Evolutionary conservation across 2,329 filamentous ascomycete species (phyloP).

Genomic region (Talaromyces funiculosus): DNA sequence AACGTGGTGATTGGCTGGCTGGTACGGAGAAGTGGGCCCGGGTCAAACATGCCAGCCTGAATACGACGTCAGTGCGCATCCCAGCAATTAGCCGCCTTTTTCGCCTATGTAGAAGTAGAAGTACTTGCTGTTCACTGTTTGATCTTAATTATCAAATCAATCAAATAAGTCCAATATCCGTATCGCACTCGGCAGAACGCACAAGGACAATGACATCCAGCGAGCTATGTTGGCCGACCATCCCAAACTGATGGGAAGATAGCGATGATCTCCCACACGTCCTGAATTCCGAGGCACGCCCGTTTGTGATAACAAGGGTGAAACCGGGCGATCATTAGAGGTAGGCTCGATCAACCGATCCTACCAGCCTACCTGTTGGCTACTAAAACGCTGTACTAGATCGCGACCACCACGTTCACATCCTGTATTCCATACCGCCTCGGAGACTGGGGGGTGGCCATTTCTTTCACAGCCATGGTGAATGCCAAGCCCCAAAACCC

Average conservation of each 20-base stretch:
- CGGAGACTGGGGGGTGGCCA: not conserved
- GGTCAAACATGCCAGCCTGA: not conserved
- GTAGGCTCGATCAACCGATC: not conserved
- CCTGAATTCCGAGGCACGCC: not conserved
- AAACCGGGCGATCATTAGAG: not conserved
- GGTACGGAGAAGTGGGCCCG: not conserved
- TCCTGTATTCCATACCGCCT: not conserved
- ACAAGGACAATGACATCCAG: not conserved
- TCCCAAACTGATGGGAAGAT: not conserved
- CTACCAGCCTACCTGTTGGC: not conserved
- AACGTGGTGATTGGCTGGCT: not conserved
- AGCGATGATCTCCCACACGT: not conserved
- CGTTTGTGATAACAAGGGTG: not conserved
- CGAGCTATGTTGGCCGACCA: not conserved
- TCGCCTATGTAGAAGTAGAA: not conserved
- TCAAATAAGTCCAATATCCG: not conserved
- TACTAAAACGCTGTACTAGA: not conserved
- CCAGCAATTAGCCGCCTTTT: not conserved
- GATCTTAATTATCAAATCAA: not conserved
- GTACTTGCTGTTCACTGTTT: no score
- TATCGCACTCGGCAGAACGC: not conserved
- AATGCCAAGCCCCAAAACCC: not conserved
- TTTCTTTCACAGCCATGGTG: not conserved
- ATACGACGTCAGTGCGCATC: constrained; percentile 3
- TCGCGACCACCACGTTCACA: not conserved